A percentile compares a stretch with the other conserved stretches of the same genome.
Evolutionary conservation across 129 eudicot species (phyloP).

Genomic region (Lactuca saligna): DNA sequence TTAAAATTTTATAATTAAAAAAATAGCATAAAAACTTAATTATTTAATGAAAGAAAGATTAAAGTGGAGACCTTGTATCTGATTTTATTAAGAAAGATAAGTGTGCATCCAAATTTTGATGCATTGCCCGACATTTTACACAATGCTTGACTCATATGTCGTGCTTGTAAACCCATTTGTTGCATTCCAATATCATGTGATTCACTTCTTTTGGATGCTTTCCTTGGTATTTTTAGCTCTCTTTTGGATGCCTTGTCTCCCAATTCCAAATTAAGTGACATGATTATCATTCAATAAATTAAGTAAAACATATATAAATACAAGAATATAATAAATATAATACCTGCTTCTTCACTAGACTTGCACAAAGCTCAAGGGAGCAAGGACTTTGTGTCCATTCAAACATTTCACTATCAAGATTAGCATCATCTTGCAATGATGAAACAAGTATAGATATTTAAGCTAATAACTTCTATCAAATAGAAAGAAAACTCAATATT

Average conservation of each 20-base stretch:
- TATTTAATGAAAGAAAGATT: neutral
- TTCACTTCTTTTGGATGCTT: conserved; percentile 36
- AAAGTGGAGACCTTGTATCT: conserved; percentile 73
- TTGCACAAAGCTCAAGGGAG: conserved; percentile 86
- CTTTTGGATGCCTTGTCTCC: conserved; percentile 47
- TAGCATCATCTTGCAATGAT: too few species aligned
- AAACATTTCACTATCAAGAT: conserved; percentile 90
- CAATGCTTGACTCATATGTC: conserved; percentile 98
- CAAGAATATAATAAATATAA: neutral
- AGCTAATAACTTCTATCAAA: neutral
- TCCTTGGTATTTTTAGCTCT: conserved; percentile 43
- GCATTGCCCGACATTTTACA: conserved; percentile 99
- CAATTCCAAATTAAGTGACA: conserved; percentile 20
- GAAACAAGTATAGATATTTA: conserved; percentile 1
- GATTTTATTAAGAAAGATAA: conserved; percentile 92
- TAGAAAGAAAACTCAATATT: conserved; percentile 8
- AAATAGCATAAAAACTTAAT: conserved; percentile 7
- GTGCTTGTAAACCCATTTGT: conserved; percentile 99
- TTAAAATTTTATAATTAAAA: neutral
- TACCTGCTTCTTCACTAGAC: conserved; percentile 65
- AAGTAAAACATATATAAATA: conserved; percentile 1
- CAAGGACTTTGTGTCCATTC: conserved; percentile 98
- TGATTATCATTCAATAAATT: neutral
- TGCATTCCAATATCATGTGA: conserved; percentile 84
- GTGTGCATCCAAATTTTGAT: conserved; percentile 98